Base-by-base conservation (phyloP, 148 eudicot species). In the Fagopyrum tataricum region DNA sequence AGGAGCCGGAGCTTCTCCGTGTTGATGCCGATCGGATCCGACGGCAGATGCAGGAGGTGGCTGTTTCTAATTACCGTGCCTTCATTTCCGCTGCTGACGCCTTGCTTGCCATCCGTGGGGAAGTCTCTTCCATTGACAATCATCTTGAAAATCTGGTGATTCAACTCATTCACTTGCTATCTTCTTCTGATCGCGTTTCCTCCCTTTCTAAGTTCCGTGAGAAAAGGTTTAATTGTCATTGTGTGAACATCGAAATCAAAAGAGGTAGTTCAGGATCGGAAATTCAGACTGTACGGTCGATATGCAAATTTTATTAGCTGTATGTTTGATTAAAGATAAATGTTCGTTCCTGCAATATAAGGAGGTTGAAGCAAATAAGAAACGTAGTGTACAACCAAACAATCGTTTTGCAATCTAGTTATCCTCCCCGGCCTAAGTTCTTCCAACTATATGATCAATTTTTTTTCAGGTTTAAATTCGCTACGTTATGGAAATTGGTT, bases 41-140 rank as follows among this genome's bases (percentile, higher is more conserved):
- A 79, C 79, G 97, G 80, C 99, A 92, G 83, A 95, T 95, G 99
- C 96, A 91, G 81, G 99, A 95, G 77, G 99, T 95, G 73, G 97
- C 99, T n/a, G 99, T 95, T 18, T 79, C 87, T 0, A 93, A 93
- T 81, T 93, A 95, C 78, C 91, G 97, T 15, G 91, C 99, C 6
- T 95, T 95, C 82, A 95, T 92, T 47, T 84, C 97, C 4, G 97
- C 97, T 3, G 97, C 97, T 5, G 99, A 95, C 81, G 99, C 99
- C 31, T 79, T 95, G 85, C 87, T 83, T 75, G 78, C 87, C 11
- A 86, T 95, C 58, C 77, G 88, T 13, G 85, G 87, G 73, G 96
- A 95, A 76, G 94, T 95, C 76, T 87, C 94, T 59, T 87, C 97
- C 5, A 87, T 95, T 72, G 97, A 95, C 76, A 82, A 87, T 37